Conservation (phyloP, 2,329 filamentous ascomycete species). For the Lachnellula willkommii region DNA sequence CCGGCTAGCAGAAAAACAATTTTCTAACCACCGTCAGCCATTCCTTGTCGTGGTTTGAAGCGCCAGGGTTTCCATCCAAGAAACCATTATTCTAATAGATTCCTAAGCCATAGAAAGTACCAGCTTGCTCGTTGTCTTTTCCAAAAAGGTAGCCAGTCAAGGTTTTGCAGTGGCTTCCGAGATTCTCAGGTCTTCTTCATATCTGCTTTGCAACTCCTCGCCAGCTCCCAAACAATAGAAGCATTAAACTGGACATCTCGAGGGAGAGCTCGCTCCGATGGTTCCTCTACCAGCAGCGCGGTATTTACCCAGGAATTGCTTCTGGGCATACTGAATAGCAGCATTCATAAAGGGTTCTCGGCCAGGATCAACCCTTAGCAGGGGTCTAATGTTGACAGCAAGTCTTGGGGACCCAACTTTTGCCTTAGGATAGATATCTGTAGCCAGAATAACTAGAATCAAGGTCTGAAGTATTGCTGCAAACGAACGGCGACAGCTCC, state of each 20-base stretch:
- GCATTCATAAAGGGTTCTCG: slow-evolving; percentile 13
- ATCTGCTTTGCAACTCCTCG: slow-evolving; percentile 10
- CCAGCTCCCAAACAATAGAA: slow-evolving; percentile 8
- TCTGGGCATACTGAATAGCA: slow-evolving; percentile 6
- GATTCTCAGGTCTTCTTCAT: slow-evolving; percentile 7
- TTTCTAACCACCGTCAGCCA: slow-evolving; percentile 9
- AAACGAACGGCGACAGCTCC: slow-evolving; percentile 12
- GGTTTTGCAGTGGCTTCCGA: slow-evolving; percentile 4
- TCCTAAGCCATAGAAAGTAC: slow-evolving; percentile 5
- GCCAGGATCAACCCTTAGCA: slow-evolving; percentile 2
- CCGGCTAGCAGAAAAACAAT: slow-evolving; percentile 12
- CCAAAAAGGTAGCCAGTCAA: slow-evolving; percentile 10
- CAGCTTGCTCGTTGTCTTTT: slow-evolving; percentile 14
- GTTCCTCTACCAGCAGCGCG: not conserved
- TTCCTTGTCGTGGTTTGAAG: slow-evolving; percentile 11
- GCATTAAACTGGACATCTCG: not conserved
- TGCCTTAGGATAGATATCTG: slow-evolving; percentile 12
- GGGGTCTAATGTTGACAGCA: slow-evolving; percentile 12
- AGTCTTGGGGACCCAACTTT: slow-evolving; percentile 10
- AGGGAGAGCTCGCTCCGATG: no score
- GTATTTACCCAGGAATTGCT: slow-evolving; percentile 8
- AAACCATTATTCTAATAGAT: slow-evolving; percentile 14
- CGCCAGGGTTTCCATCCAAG: slow-evolving; percentile 12
- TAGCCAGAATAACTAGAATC: slow-evolving; percentile 12
- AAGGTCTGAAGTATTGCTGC: slow-evolving; percentile 14